Conservation (phyloP, 169 alveolate species). For the Cystoisospora suis region DNA sequence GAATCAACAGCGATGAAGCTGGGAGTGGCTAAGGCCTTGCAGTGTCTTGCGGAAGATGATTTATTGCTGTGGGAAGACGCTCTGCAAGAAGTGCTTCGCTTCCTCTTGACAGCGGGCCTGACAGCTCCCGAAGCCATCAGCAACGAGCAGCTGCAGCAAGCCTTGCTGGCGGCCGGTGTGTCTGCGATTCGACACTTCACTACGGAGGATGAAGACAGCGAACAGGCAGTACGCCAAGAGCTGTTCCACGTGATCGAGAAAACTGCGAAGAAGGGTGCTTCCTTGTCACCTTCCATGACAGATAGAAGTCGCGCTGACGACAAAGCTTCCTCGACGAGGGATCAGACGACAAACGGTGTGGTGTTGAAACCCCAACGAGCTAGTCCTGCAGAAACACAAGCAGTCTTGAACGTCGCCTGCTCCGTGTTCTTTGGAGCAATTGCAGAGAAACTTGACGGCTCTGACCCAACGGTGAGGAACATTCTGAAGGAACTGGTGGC, state of each 20-base stretch:
- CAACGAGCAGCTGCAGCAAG: constrained; percentile 48
- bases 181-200: constrained; percentile 32
- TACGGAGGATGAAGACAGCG: constrained; percentile 25
- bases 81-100: constrained; percentile 42
- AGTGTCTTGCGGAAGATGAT: constrained; percentile 33
- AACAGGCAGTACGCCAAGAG: not conserved
- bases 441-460: constrained; percentile 40
- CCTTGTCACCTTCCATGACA: too few relatives aligned
- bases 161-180: constrained; percentile 52
- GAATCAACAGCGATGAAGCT: constrained; percentile 1
- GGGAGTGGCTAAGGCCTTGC: constrained; percentile 44
- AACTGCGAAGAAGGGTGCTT: constrained; percentile 16
- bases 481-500: constrained; percentile 11
- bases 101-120: constrained; percentile 9
- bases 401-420: constrained; percentile 33
- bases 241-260: constrained; percentile 13
- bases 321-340: too few relatives aligned
- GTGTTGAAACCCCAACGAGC: too few relatives aligned
- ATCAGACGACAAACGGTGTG: not conserved
- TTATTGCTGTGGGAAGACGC: constrained; percentile 37
- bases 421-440: constrained; percentile 51
- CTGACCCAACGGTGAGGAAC: not conserved
- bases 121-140: not conserved
- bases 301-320: too few relatives aligned
- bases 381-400: not conserved